A percentile compares a stretch with the other conserved stretches of the same genome.
phyloP scores from a whole-genome alignment of 352 stramenopile species.

The Pythium oligandrum region DNA sequence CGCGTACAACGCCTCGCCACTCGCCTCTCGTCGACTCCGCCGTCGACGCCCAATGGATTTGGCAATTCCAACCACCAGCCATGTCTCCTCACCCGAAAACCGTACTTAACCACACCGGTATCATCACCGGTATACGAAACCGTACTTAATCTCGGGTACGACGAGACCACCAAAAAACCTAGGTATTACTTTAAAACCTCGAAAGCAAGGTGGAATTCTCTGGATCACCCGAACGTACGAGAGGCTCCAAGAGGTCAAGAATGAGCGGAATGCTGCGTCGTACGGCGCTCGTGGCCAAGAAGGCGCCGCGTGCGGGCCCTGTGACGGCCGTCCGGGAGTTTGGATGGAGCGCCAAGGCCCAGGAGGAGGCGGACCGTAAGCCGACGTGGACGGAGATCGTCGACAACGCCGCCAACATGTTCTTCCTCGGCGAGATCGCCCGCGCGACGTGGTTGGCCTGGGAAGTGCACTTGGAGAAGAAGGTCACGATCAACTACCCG shows the following conservation, averaged over 20 bases:
- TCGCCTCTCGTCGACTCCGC: too few species aligned
- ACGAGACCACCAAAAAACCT: too few species aligned
- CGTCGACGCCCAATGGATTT: too few species aligned
- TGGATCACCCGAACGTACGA: too few species aligned
- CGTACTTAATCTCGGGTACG: too few species aligned
- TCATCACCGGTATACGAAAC: too few species aligned
- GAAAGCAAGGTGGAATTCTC: too few species aligned
- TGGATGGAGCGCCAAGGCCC: conserved; percentile 11
- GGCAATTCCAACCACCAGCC: too few species aligned
- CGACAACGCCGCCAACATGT: conserved; percentile 78
- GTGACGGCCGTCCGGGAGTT: conserved; percentile 24
- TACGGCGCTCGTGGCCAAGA: conserved; percentile 16
- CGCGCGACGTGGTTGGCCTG: conserved; percentile 75
- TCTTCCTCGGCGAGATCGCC: conserved; percentile 81
- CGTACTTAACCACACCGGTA: too few species aligned
- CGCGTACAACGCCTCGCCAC: background rate
- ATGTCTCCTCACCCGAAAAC: too few species aligned
- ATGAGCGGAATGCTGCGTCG: conserved; percentile 45
- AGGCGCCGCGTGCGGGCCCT: conserved; percentile 8
- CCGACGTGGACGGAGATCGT: conserved; percentile 65
- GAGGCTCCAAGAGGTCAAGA: too few species aligned
- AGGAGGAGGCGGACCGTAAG: conserved; percentile 36
- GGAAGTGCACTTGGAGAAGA: conserved; percentile 84
- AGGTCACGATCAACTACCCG: conserved; percentile 99
- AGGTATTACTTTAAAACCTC: too few species aligned